Evolutionary conservation across 208 protist species (phyloP).

Genomic region (Crithidia brevicula): DNA sequence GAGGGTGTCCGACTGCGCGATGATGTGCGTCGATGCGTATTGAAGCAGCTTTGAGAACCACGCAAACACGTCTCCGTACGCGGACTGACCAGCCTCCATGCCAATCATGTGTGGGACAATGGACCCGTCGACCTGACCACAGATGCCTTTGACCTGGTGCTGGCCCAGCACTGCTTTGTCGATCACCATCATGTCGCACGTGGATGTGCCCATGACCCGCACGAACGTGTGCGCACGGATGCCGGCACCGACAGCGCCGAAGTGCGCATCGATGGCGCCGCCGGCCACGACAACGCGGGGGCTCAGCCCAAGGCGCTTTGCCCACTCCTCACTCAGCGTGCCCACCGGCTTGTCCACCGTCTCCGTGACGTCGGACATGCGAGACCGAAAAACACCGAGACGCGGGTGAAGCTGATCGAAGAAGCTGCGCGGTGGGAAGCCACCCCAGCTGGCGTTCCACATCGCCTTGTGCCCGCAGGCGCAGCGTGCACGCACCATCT

Average conservation of each 20-base stretch:
- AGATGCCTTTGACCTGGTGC: constrained; percentile 48
- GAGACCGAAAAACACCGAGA: constrained; percentile 37
- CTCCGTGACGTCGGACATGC: constrained; percentile 41
- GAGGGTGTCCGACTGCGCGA: constrained; percentile 31
- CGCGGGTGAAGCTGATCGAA: constrained; percentile 54
- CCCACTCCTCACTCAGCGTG: constrained; percentile 41
- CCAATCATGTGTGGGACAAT: constrained; percentile 57
- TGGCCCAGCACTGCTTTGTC: constrained; percentile 36
- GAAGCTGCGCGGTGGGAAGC: constrained; percentile 51
- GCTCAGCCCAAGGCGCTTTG: constrained; percentile 41
- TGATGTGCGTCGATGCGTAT: constrained; percentile 36
- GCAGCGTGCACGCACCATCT: constrained; percentile 47
- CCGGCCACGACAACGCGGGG: constrained; percentile 47
- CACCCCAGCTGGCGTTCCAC: constrained; percentile 65
- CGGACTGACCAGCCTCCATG: constrained; percentile 61
- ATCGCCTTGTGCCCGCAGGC: constrained; percentile 68
- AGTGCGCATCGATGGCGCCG: constrained; percentile 61
- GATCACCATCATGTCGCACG: constrained; percentile 70
- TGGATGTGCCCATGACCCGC: constrained; percentile 72
- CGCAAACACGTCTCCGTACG: constrained; percentile 68
- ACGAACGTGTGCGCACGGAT: constrained; percentile 51
- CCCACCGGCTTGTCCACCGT: constrained; percentile 60
- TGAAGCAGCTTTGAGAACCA: constrained; percentile 57
- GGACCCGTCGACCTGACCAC: constrained; percentile 63
- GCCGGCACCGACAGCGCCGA: constrained; percentile 58